phyloP scores from a whole-genome alignment of 1,139 yeast species.

The Taphrina communis region DNA sequence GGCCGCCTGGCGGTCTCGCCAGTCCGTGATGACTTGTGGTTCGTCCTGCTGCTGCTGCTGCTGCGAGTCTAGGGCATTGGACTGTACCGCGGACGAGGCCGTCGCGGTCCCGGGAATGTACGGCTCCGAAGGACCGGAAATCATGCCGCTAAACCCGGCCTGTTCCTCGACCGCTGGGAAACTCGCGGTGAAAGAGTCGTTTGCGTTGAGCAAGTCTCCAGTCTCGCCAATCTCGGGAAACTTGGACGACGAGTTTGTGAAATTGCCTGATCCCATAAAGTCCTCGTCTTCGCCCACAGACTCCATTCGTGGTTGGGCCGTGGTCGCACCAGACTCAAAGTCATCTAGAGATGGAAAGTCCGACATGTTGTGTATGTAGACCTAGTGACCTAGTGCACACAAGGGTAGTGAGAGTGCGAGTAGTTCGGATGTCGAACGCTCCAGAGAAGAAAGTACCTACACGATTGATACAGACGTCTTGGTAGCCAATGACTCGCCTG shows the following conservation, averaged over 20 bases:
- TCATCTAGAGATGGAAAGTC: slow-evolving; percentile 77
- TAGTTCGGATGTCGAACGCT: slow-evolving; percentile 46
- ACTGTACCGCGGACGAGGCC: slow-evolving; percentile 44
- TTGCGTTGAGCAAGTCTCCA: slow-evolving; percentile 51
- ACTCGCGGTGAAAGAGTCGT: slow-evolving; percentile 10
- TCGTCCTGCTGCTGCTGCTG: slow-evolving; percentile 6
- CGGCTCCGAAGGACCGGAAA: slow-evolving; percentile 50
- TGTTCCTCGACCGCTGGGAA: slow-evolving; percentile 28
- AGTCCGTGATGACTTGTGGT: slow-evolving; percentile 49
- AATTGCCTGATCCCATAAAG: slow-evolving; percentile 60
- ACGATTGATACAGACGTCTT: not conserved
- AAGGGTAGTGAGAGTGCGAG: no score
- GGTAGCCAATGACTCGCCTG: not conserved
- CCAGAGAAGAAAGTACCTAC: slow-evolving; percentile 79
- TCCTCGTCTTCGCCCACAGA: slow-evolving; percentile 65
- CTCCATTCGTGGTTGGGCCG: slow-evolving; percentile 53
- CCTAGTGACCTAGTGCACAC: no score
- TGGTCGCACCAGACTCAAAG: slow-evolving; percentile 51
- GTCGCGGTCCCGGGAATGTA: slow-evolving; percentile 47
- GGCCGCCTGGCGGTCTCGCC: slow-evolving; percentile 83
- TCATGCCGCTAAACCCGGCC: slow-evolving; percentile 45
- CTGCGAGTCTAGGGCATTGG: slow-evolving; percentile 13
- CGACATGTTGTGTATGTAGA: slow-evolving; percentile 53
- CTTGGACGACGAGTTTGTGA: slow-evolving; percentile 24
- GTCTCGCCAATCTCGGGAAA: slow-evolving; percentile 35